Evolutionary conservation across 441 rosid species (phyloP).

Genomic region (Rhodomyrtus psidioides): DNA sequence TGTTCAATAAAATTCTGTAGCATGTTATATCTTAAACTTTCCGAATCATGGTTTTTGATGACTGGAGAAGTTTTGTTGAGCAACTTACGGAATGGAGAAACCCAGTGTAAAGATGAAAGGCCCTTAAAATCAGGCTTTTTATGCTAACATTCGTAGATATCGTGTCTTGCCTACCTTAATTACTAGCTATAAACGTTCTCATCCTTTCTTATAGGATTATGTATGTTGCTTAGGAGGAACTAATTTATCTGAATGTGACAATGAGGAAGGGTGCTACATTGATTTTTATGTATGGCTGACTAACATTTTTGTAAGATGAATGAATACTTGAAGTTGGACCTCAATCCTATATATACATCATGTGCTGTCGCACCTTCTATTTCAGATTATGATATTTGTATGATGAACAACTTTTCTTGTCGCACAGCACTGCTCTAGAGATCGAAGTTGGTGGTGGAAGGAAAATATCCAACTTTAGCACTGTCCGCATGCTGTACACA

Average conservation of each 20-base stretch:
- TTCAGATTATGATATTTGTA: background rate
- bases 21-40: background rate
- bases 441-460: slow-evolving; percentile 95
- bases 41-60: background rate
- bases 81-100: background rate
- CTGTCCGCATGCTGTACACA: slow-evolving; percentile 67
- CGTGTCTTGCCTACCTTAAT: background rate
- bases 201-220: background rate
- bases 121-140: background rate
- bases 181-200: background rate
- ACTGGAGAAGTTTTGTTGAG: background rate
- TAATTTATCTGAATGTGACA: background rate
- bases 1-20: background rate
- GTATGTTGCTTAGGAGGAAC: background rate
- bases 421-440: slow-evolving; percentile 68
- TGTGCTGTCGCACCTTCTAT: background rate
- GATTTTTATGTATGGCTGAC: background rate
- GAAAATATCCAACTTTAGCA: slow-evolving; percentile 82
- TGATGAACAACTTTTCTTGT: slow-evolving; percentile 8
- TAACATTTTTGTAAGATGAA: background rate
- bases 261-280: background rate
- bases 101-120: background rate
- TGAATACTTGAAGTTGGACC: background rate
- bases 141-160: background rate
- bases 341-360: background rate